Conservation (phyloP, 768 basidiomycete genomes). For the Termitomyces sp. region DNA sequence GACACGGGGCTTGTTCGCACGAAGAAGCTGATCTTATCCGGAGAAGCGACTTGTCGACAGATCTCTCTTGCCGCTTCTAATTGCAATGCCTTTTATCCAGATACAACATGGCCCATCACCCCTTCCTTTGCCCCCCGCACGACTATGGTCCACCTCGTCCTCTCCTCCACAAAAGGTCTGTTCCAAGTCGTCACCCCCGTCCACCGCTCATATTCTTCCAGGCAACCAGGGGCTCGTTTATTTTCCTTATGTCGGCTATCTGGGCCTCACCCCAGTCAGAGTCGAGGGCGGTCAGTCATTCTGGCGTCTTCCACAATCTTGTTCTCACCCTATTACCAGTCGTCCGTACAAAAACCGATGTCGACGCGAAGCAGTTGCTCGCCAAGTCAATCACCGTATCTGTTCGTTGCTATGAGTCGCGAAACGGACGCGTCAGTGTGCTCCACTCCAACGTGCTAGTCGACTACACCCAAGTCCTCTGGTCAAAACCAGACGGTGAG, state of each 20-base stretch:
- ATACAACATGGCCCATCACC: constrained; percentile 31
- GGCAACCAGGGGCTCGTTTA: constrained; percentile 68
- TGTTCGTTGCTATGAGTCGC: constrained; percentile 83
- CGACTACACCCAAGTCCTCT: constrained; percentile 64
- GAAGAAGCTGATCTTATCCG: constrained; percentile 32
- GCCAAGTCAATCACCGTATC: constrained; percentile 68
- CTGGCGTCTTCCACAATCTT: constrained; percentile 11
- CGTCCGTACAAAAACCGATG: constrained; percentile 69
- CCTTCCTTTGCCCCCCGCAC: constrained; percentile 28
- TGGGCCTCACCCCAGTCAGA: constrained; percentile 77
- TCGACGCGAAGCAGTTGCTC: constrained; percentile 64
- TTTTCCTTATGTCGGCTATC: constrained; percentile 76
- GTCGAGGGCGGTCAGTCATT: constrained; percentile 67
- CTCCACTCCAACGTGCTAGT: constrained; percentile 64
- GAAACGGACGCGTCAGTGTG: constrained; percentile 58
- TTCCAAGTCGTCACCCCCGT: constrained; percentile 6
- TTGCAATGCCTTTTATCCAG: constrained; percentile 41
- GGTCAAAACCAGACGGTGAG: constrained; percentile 60
- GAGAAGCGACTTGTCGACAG: constrained; percentile 34
- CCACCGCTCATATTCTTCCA: constrained; percentile 21
- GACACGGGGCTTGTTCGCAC: constrained; percentile 24
- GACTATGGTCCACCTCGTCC: constrained; percentile 66
- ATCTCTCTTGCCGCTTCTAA: constrained; percentile 36
- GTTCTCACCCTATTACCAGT: constrained; percentile 34
- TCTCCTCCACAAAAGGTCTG: constrained; percentile 60